Conservation (phyloP, 441 rosid species). For the Pelargonium australe region DNA sequence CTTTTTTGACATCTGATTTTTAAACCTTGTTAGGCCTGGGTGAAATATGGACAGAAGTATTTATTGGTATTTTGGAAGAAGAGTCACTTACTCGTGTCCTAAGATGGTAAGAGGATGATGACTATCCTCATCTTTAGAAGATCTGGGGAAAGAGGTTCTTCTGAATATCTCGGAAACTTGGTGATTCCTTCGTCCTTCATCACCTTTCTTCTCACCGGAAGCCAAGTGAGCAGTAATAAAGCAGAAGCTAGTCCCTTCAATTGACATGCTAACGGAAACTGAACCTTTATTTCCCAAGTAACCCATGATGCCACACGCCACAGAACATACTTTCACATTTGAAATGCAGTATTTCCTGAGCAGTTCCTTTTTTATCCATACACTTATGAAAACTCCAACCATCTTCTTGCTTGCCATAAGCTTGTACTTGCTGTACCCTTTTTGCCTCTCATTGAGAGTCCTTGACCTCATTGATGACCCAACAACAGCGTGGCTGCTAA, state of each 20-base stretch:
- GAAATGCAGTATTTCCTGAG: conserved; percentile 40
- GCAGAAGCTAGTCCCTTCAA: conserved; percentile 65
- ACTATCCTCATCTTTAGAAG: conserved; percentile 31
- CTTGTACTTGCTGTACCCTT: conserved; percentile 35
- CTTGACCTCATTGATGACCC: conserved; percentile 15
- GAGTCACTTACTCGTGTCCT: conserved; percentile 60
- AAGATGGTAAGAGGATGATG: conserved; percentile 53
- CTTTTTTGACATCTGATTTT: conserved; percentile 45
- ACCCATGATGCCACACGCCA: conserved; percentile 72
- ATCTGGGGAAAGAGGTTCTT: conserved; percentile 44
- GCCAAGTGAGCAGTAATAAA: conserved; percentile 68
- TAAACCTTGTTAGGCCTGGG: conserved; percentile 25
- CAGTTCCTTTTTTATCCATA: conserved; percentile 59
- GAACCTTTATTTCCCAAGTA: conserved; percentile 69
- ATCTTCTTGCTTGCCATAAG: conserved; percentile 66
- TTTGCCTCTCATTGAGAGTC: conserved; percentile 15
- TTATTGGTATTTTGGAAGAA: conserved; percentile 6
- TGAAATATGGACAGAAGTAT: conserved; percentile 6
- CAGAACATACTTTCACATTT: conserved; percentile 53
- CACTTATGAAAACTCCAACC: conserved; percentile 63
- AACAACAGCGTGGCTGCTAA: conserved; percentile 16
- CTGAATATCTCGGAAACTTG: conserved; percentile 57
- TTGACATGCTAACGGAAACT: conserved; percentile 56
- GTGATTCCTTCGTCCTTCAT: conserved; percentile 53
- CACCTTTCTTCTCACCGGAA: conserved; percentile 67